A percentile compares a stretch with the other conserved stretches of the same genome.
These are phyloP conservation scores for Curvularia lunata DNA, from an alignment of 2,329 filamentous ascomycete genomes.

Conservation along the genomic window DNA sequence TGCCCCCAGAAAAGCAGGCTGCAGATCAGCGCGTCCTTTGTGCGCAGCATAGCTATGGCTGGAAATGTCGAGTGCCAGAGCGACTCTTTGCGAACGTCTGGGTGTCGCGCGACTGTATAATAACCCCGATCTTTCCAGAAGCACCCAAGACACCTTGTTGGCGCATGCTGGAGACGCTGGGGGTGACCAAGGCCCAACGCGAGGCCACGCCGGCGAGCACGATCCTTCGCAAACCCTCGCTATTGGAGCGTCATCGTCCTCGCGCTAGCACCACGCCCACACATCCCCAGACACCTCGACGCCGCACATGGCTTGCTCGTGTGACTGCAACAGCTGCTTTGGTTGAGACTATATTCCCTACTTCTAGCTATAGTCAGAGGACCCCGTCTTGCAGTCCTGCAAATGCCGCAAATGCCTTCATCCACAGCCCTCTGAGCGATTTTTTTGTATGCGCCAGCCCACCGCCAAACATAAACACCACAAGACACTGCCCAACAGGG, in stretches of 20 bases:
- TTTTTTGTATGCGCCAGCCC: constrained; percentile 29
- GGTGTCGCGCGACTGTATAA: constrained; percentile 25
- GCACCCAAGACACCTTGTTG: constrained; percentile 32
- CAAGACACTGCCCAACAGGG: constrained; percentile 13
- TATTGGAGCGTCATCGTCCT: constrained; percentile 33
- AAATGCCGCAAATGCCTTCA: constrained; percentile 26
- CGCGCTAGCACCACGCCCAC: constrained; percentile 8
- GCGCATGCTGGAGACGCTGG: constrained; percentile 9
- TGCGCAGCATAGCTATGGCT: constrained; percentile 30
- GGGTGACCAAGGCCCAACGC: constrained; percentile 15
- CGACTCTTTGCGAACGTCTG: constrained; percentile 1
- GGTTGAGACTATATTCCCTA: constrained; percentile 9
- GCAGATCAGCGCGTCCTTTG: constrained; percentile 34
- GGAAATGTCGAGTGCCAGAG: not conserved
- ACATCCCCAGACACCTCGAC: constrained; percentile 8
- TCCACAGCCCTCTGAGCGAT: constrained; percentile 20
- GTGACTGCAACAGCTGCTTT: constrained; percentile 3
- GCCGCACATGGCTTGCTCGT: constrained; percentile 8
- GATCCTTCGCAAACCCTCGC: constrained; percentile 26
- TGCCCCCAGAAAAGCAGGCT: constrained; percentile 36
- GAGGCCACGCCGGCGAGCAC: constrained; percentile 27
- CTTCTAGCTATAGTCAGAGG: constrained; percentile 11
- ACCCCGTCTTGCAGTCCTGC: constrained; percentile 12
- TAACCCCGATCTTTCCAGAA: constrained; percentile 11
- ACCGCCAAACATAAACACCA: constrained; percentile 24